These are phyloP conservation scores for Cladobotryum mycophilum DNA, from an alignment of 2,329 filamentous ascomycete genomes.

Conservation along the genomic window DNA sequence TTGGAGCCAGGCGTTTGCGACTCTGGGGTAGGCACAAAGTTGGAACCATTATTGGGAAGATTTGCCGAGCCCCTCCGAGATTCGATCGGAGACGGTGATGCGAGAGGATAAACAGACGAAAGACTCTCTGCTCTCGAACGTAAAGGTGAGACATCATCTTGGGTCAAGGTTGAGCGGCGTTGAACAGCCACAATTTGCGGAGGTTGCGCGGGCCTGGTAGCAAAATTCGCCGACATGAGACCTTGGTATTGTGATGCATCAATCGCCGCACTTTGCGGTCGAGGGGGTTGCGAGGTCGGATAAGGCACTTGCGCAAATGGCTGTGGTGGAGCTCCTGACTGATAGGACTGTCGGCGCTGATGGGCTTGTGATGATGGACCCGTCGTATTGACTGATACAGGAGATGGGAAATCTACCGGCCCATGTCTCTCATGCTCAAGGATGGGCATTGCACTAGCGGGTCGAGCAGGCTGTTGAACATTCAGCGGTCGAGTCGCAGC, in stretches of 20 bases:
- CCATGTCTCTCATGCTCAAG: constrained; percentile 1
- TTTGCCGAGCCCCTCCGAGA: constrained; percentile 12
- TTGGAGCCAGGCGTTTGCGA: neutral
- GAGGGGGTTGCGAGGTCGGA: constrained; percentile 1
- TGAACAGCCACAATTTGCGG: constrained; percentile 3
- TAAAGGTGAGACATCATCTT: constrained; percentile 11
- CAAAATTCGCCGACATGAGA: neutral
- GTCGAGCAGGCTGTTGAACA: constrained; percentile 7
- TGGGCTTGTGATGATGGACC: neutral
- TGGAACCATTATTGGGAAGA: neutral
- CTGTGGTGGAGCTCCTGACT: neutral
- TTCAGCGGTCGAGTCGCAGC: neutral
- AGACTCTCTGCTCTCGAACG: constrained; percentile 13
- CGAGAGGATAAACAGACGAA: constrained; percentile 11
- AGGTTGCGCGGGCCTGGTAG: neutral
- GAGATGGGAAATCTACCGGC: neutral
- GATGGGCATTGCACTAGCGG: constrained; percentile 11
- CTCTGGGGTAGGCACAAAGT: constrained; percentile 7
- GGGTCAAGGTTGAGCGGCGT: constrained; percentile 6
- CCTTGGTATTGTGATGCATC: neutral
- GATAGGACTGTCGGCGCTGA: constrained; percentile 3
- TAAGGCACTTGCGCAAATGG: neutral
- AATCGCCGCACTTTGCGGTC: constrained; percentile 6
- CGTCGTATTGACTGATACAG: neutral
- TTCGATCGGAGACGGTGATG: constrained; percentile 14